These are phyloP conservation scores for Globisporangium emineosum DNA, from an alignment of 352 stramenopile species.

Conservation along the genomic window DNA sequence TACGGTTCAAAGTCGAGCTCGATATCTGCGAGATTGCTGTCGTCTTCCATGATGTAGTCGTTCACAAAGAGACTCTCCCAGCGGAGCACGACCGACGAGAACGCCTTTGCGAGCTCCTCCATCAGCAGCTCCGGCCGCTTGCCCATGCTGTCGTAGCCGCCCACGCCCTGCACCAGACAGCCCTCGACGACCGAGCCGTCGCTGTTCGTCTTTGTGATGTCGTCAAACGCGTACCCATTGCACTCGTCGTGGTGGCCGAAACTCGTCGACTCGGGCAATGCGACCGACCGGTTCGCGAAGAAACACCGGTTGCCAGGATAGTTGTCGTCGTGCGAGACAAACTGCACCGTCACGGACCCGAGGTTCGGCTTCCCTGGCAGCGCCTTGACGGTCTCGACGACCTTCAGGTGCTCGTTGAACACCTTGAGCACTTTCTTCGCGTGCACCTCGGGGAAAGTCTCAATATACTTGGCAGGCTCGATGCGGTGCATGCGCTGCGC, in stretches of 20 bases:
- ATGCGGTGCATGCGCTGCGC: slow-evolving; percentile 54
- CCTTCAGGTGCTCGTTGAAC: slow-evolving; percentile 46
- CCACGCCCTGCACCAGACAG: slow-evolving; percentile 49
- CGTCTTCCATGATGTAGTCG: slow-evolving; percentile 47
- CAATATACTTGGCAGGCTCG: slow-evolving; percentile 49
- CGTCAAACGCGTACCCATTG: slow-evolving; percentile 68
- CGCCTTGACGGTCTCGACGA: slow-evolving; percentile 53
- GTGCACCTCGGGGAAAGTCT: slow-evolving; percentile 58
- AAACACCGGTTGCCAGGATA: slow-evolving; percentile 49
- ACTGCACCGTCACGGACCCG: slow-evolving; percentile 45
- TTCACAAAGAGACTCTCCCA: slow-evolving; percentile 75
- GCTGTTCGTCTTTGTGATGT: slow-evolving; percentile 29
- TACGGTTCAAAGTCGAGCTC: slow-evolving; percentile 31
- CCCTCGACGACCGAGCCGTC: slow-evolving; percentile 43
- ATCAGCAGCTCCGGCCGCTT: slow-evolving; percentile 39
- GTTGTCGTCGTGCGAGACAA: slow-evolving; percentile 38
- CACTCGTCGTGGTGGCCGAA: slow-evolving; percentile 60
- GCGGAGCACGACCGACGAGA: slow-evolving; percentile 63
- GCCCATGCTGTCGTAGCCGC: slow-evolving; percentile 51
- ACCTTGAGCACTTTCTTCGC: slow-evolving; percentile 48
- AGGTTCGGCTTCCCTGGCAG: slow-evolving; percentile 44
- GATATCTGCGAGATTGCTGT: slow-evolving; percentile 35
- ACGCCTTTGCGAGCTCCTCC: slow-evolving; percentile 55
- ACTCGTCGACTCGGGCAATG: slow-evolving; percentile 30
- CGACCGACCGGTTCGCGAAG: slow-evolving; percentile 49